phyloP scores from a whole-genome alignment of 2,329 filamentous ascomycete genomes.

The Phialemoniopsis sp. region DNA sequence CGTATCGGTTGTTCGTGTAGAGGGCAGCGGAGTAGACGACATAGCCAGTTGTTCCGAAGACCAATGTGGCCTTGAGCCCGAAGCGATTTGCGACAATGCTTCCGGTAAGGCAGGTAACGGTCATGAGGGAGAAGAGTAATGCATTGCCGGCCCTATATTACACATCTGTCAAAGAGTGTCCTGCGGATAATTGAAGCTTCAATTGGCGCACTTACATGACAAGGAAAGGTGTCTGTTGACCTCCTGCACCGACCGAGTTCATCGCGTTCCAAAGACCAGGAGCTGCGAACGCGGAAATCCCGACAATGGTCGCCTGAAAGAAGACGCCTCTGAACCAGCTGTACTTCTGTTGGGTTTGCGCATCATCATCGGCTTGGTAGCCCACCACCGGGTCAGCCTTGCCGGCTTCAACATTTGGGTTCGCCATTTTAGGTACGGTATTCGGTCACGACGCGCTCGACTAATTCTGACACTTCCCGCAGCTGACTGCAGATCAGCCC shows the following conservation, averaged over 20 bases:
- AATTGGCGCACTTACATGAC: too few species aligned
- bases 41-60: slow-evolving; percentile 71
- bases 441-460: too few species aligned
- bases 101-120: slow-evolving; percentile 63
- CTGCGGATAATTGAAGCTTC: too few species aligned
- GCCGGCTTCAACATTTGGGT: too few species aligned
- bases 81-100: slow-evolving; percentile 60
- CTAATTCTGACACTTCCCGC: too few species aligned
- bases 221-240: slow-evolving; percentile 58
- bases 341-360: too few species aligned
- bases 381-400: too few species aligned
- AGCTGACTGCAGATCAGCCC: too few species aligned
- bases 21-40: slow-evolving; percentile 60
- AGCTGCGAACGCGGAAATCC: slow-evolving; percentile 65
- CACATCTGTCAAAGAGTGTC: too few species aligned
- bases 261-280: slow-evolving; percentile 71
- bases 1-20: slow-evolving; percentile 62
- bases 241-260: slow-evolving; percentile 70
- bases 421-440: too few species aligned
- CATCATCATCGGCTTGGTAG: too few species aligned
- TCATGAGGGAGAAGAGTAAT: slow-evolving; percentile 59
- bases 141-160: slow-evolving; percentile 69
- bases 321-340: too few species aligned
- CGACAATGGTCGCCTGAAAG: slow-evolving; percentile 64
- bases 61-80: slow-evolving; percentile 66